Evolutionary conservation across 2,329 filamentous ascomycete genomes (phyloP).

Genomic region (Cryphonectria radicalis): DNA sequence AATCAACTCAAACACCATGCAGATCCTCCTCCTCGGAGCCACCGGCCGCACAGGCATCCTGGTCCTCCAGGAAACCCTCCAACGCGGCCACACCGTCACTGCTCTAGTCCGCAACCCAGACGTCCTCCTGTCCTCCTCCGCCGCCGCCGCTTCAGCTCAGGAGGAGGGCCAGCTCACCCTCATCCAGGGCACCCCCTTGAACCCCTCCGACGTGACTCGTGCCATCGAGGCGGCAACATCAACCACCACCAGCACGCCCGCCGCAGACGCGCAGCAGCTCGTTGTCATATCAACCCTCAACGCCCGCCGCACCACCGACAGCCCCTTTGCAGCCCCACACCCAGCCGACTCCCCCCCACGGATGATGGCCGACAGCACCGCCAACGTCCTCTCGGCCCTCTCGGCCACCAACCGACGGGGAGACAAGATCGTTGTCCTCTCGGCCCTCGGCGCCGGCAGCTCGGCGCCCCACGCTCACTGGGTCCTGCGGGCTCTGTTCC

Average conservation of each 20-base stretch:
- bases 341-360: conserved; percentile 41
- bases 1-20: conserved; percentile 34
- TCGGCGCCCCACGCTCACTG: conserved; percentile 48
- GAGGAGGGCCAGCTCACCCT: conserved; percentile 36
- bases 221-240: conserved; percentile 13
- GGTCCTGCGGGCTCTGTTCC: conserved; percentile 50
- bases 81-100: conserved; percentile 43
- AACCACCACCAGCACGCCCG: conserved; percentile 18
- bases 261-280: background rate
- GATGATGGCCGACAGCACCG: conserved; percentile 40
- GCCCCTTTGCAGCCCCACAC: conserved; percentile 43
- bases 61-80: conserved; percentile 45
- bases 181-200: conserved; percentile 42
- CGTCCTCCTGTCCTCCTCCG: conserved; percentile 31
- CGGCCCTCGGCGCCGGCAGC: conserved; percentile 52
- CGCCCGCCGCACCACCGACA: conserved; percentile 45
- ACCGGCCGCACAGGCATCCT: conserved; percentile 49
- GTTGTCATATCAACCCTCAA: conserved; percentile 46
- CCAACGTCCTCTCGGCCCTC: background rate
- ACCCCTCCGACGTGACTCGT: conserved; percentile 38
- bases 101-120: conserved; percentile 43
- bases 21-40: conserved; percentile 48
- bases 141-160: conserved; percentile 17
- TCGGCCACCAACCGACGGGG: background rate
- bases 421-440: conserved; percentile 53